Evolutionary conservation across 139 green algal genomes (phyloP), one percentile per base, ranked within the genome.

Genomic region (Coelastrella sp.): DNA sequence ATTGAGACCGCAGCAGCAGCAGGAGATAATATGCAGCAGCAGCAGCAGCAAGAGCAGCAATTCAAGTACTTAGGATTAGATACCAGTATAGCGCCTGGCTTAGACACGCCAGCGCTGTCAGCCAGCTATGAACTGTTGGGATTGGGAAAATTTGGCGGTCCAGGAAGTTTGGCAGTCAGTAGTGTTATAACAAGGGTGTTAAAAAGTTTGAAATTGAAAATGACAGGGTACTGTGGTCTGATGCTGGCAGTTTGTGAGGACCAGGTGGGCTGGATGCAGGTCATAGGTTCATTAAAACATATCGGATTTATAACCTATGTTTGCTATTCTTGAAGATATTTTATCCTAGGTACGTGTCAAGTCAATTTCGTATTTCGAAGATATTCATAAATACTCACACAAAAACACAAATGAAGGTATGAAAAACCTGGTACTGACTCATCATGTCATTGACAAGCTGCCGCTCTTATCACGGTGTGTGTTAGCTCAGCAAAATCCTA

Each of bases 231-330:
- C 83, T 92, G 81, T 61, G 94, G 94, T 25, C 87, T 96, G 7
- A 96, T 96, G 94, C 91, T 96, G 82, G 93, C 94, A 6, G 90
- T 96, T 6, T 90, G 78, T 57, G 94, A 96, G 90, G 93, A 96
- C 75, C 15, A 65, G 35, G 93, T 94, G 22, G 57, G 56, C 6
- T 68, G 4, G 12, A 9, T 17, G 12, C 63, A n/a, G n/a, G n/a
- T n/a, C n/a, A n/a, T n/a, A n/a, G n/a, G n/a, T n/a, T n/a, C n/a
- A n/a, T n/a, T n/a, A n/a, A n/a, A n/a, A n/a, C n/a, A n/a, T n/a
- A n/a, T n/a, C n/a, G n/a, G n/a, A n/a, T n/a, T n/a, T n/a, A 68
- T 68, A 68, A 68, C 61, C 9, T 11, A 9, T 11, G 9, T 68
- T 68, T 68, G 61, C 9, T 11, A 19, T 68, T 11, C 61, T 11